A percentile compares a stretch with the other conserved stretches of the same genome.
phyloP scores from a whole-genome alignment of 2,329 filamentous ascomycete species.

The Epichloe coenophiala region DNA sequence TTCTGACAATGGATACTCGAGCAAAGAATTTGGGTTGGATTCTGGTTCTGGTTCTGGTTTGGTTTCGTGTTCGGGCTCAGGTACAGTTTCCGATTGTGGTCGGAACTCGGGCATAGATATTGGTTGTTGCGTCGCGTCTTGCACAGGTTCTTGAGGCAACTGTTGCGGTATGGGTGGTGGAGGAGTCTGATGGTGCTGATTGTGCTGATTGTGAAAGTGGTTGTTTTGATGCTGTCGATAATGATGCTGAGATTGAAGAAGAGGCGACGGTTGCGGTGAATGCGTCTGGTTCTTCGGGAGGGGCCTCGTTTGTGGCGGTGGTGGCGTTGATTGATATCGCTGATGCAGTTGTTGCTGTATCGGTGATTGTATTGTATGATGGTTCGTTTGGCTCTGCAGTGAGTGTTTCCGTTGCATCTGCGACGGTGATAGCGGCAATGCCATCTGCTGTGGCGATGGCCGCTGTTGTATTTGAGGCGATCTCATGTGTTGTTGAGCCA shows the following conservation, averaged over 20 bases:
- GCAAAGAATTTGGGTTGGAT: not conserved
- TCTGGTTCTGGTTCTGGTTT: not conserved
- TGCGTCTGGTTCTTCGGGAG: slow-evolving; percentile 11
- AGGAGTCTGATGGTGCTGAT: slow-evolving; percentile 1
- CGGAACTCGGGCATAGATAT: not conserved
- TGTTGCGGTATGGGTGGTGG: slow-evolving; percentile 5
- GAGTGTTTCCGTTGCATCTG: slow-evolving; percentile 8
- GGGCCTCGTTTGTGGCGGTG: slow-evolving; percentile 1
- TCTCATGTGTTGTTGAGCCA: slow-evolving; percentile 8
- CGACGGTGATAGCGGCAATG: slow-evolving; percentile 4
- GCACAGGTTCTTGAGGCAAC: slow-evolving; percentile 1
- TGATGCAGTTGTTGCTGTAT: slow-evolving; percentile 16
- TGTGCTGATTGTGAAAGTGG: not conserved
- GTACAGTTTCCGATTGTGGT: not conserved
- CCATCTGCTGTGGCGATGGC: slow-evolving; percentile 7
- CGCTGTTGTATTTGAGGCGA: slow-evolving; percentile 10
- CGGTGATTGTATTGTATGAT: slow-evolving; percentile 6
- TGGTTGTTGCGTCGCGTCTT: not conserved
- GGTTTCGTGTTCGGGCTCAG: not conserved
- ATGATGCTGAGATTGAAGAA: slow-evolving; percentile 4
- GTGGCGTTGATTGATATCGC: slow-evolving; percentile 10
- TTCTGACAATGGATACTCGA: not conserved
- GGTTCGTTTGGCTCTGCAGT: slow-evolving; percentile 5
- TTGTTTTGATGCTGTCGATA: not conserved
- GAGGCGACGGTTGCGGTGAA: slow-evolving; percentile 12